Evolutionary conservation across 2,329 filamentous ascomycete species (phyloP), one percentile per base, ranked within the genome.

Genomic region (Neodidymelliopsis sp.): DNA sequence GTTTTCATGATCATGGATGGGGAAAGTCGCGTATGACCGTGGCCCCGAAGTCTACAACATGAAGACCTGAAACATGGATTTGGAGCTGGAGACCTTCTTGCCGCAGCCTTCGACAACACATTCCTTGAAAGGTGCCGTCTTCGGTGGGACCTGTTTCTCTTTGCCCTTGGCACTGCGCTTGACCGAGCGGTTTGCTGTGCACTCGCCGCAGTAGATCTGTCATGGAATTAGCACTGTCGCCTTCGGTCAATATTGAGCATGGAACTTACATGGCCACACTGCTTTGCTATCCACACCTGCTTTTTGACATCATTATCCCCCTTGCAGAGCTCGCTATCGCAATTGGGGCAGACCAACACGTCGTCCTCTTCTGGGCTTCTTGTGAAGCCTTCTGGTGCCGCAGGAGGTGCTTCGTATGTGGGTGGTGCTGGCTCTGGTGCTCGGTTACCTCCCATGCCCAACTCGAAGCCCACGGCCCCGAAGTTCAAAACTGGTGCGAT

Each of bases 241-340:
- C 5, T 11, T 47, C 23, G 35, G 36, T 11, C 12, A 20, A 19
- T 27, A 18, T 33, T 15, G 7, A 6, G 18, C 16, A 23, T 15
- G 10, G 11, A 30, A 79, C 83, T 72, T 81, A 97, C 94, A 76
- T 99, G 94, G 57, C 94, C 94, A 70, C 94, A 99, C 40, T 82
- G 82, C 73, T 92, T 96, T 25, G 94, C 81, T 1, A 94, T 88
- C 91, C 92, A 97, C 54, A 97, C 93, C 63, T 96, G 89, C 66
- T 90, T 86, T 73, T 96, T 91, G 24, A 77, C 69, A 20, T 82
- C 78, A 16, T 80, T 78, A 0, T 84, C 84, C 11, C 91, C 89
- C 39, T 87, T 85, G 5, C 90, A 88, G 12, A 99, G 77, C 73
- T 97, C 93, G 49, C 89, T 82, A 13, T 88, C 86, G 63, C 94